Percentiles rank a stretch among this genome's conserved stretches.
Evolutionary conservation across 192 early-diverging fungal genomes (phyloP).

Genomic region (Geranomyces michiganensis): DNA sequence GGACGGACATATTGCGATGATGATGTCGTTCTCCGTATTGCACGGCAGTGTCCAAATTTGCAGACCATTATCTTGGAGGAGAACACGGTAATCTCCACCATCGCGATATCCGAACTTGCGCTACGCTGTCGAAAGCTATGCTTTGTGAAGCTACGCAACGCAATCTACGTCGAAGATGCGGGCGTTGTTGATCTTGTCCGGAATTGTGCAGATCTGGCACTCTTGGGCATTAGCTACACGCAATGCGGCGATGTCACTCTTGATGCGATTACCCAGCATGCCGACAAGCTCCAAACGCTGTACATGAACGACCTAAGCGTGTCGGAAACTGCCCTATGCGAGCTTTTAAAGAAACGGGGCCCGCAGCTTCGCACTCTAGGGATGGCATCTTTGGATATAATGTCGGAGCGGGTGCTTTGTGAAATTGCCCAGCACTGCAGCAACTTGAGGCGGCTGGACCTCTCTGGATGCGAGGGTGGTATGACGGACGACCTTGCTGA

Average conservation of each 20-base stretch:
- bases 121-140: constrained; percentile 6
- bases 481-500: not conserved
- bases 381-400: constrained; percentile 22
- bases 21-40: constrained; percentile 15
- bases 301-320: constrained; percentile 34
- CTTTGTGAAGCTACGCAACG: constrained; percentile 32
- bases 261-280: not conserved
- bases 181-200: constrained; percentile 1
- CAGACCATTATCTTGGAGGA: constrained; percentile 29
- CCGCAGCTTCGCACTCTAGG: constrained; percentile 9
- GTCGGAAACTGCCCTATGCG: constrained; percentile 4
- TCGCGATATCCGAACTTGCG: constrained; percentile 17
- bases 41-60: constrained; percentile 13
- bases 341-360: constrained; percentile 13
- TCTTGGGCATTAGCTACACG: constrained; percentile 33
- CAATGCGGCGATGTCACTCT: constrained; percentile 23
- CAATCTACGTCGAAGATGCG: constrained; percentile 13
- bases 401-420: not conserved
- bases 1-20: constrained; percentile 33
- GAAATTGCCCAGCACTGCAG: not conserved
- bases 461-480: not conserved
- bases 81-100: constrained; percentile 27
- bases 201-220: constrained; percentile 13
- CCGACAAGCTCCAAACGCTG: constrained; percentile 29
- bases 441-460: constrained; percentile 15